These are phyloP conservation scores for Pichia eremophila DNA, from an alignment of 805 yeast genomes.

Conservation along the genomic window DNA sequence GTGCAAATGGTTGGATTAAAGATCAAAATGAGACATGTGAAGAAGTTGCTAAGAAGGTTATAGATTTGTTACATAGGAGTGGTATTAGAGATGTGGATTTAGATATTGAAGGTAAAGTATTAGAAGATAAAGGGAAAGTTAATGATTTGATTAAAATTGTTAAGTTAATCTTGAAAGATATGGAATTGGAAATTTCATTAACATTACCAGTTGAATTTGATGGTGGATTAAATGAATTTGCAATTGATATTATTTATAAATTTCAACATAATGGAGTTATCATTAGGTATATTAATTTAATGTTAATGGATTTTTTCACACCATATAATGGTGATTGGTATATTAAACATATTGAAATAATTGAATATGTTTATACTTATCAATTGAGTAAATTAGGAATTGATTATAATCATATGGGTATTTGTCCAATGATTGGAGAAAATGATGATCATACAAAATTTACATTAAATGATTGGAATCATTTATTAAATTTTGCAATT, in stretches of 20 bases:
- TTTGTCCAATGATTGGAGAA: slow-evolving; percentile 28
- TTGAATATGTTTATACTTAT: slow-evolving; percentile 9
- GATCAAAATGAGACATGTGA: not conserved
- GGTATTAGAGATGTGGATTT: slow-evolving; percentile 19
- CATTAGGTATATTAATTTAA: slow-evolving; percentile 16
- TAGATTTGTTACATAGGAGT: slow-evolving; percentile 10
- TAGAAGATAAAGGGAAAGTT: slow-evolving; percentile 8
- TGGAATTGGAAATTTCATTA: slow-evolving; percentile 10
- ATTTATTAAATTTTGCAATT: slow-evolving; percentile 14
- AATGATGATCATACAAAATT: slow-evolving; percentile 23
- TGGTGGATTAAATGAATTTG: slow-evolving; percentile 15
- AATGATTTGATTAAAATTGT: slow-evolving; percentile 7
- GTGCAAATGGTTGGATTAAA: slow-evolving; percentile 24
- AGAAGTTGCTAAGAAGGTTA: slow-evolving; percentile 5
- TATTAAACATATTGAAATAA: slow-evolving; percentile 19
- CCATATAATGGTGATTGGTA: slow-evolving; percentile 21
- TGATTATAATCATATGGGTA: slow-evolving; percentile 20
- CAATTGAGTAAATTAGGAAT: slow-evolving; percentile 8
- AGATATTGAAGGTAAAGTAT: slow-evolving; percentile 23
- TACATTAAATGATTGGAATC: slow-evolving; percentile 17
- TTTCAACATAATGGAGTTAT: slow-evolving; percentile 8
- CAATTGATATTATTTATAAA: slow-evolving; percentile 11
- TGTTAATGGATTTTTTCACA: slow-evolving; percentile 28
- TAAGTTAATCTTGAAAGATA: not conserved
- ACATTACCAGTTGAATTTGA: slow-evolving; percentile 24